These are phyloP conservation scores for Tubosaeta sp. DNA, from an alignment of 768 basidiomycete species.

Conservation along the genomic window DNA sequence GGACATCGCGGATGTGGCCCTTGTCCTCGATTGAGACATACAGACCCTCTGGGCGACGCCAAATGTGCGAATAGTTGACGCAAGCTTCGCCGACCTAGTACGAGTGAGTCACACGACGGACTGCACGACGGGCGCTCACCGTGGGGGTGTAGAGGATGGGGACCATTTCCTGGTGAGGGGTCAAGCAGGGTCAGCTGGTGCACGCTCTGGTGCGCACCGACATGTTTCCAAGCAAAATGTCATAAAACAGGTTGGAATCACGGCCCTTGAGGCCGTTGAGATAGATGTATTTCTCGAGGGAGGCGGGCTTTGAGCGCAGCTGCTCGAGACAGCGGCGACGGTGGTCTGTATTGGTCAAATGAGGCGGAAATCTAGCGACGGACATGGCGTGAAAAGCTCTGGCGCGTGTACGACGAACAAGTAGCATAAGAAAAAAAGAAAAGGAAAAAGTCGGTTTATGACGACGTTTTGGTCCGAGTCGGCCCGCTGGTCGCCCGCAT, in stretches of 20 bases:
- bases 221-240: conserved; percentile 57
- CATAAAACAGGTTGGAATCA: conserved; percentile 64
- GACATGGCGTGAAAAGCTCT: conserved; percentile 26
- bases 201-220: conserved; percentile 33
- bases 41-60: conserved; percentile 57
- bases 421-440: conserved; percentile 5
- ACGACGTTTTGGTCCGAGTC: not conserved
- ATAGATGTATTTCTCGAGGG: conserved; percentile 70
- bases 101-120: conserved; percentile 9
- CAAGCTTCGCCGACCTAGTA: conserved; percentile 68
- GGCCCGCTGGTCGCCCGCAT: not conserved
- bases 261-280: conserved; percentile 60
- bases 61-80: conserved; percentile 65
- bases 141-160: conserved; percentile 78
- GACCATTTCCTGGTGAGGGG: conserved; percentile 42
- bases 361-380: conserved; percentile 41
- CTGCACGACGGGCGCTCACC: conserved; percentile 30
- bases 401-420: conserved; percentile 4
- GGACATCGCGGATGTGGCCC: conserved; percentile 55
- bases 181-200: conserved; percentile 1
- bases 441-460: not conserved
- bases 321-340: conserved; percentile 53
- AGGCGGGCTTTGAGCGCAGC: conserved; percentile 50
- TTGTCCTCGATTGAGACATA: conserved; percentile 65
- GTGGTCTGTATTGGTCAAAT: conserved; percentile 48